Evolutionary conservation across 2,329 filamentous ascomycete species (phyloP), one percentile per base, ranked within the genome.

Genomic region (Sporothrix euskadiensis): DNA sequence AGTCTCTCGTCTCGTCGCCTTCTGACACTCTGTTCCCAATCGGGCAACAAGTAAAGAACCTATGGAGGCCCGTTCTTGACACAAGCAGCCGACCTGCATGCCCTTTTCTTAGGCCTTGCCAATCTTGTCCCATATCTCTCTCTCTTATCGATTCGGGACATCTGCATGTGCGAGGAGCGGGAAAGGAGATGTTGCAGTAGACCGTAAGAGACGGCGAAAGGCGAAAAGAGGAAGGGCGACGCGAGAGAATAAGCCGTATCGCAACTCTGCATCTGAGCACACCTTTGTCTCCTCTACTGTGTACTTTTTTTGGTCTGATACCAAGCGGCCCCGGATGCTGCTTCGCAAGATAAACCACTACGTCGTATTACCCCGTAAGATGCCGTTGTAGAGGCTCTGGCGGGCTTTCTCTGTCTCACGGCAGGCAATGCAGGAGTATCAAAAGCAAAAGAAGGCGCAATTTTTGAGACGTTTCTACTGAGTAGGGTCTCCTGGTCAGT

Each of bases 31-130:
- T 10, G 59, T 71, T 71, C 69, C 69, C n/a, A 71, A 59, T 59
- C 52, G 52, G 69, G 69, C 69, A 71, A 59, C 44, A 69, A 56
- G 66, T 54, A 54, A 69, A 69, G 66, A 68, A 14, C 47, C n/a
- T 19, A 54, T 32, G 66, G 47, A 68, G 7, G 44, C 22, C 39
- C 39, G 61, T 68, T 49, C 19, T 12, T 30, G n/a, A 66, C 39
- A n/a, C 65, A 68, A 68, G 26, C 63, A 44, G 16, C 63, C 63
- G 63, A 68, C 63, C 41, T 68, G 63, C 65, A 35, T 52, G 30
- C 4, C 44, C 5, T 19, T 12, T 66, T 4, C 8, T 14, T 66
- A n/a, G 52, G 19, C 6, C n/a, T 9, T 54, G 9, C 19, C 52
- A n/a, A 22, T 52, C 47, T 52, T 16, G 14, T 9, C 52, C 22